Base-by-base conservation (phyloP, 2,329 filamentous ascomycete species). In the Sclerotinia borealis region DNA sequence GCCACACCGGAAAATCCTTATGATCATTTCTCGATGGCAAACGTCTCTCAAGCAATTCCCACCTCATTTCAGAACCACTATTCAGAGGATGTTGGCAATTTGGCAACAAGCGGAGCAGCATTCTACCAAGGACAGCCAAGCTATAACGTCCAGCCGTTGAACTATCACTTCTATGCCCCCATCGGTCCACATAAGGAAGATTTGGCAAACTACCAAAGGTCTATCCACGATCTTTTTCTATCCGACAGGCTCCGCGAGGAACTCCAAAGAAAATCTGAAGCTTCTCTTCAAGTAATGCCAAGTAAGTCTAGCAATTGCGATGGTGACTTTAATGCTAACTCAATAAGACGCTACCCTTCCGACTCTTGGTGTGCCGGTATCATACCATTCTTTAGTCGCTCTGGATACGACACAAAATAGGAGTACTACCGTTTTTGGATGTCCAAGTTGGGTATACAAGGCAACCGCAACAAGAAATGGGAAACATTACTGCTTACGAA, bases 381-480 rank as follows among this genome's bases (percentile, higher is more conserved):
- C 92, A 71, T 98, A 95, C 74, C 93, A 98, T 76, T 96, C 92
- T 4, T 82, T 99, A 13, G 92, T 97, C 10, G 91, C 93, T 4
- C 79, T 99, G 49, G 93, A 98, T 75, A 90, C 88, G 10, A 89
- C 83, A 56, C 86, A 91, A 65, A 85, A 92, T 68, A 93, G 92
- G 75, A 92, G 88, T 68, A 84, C 87, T 4, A 83, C 85, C 15
- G 85, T 90, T 19, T 97, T 97, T 76, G 92, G 92, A 34, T 96
- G 92, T 72, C 86, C 89, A 7, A 96, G 89, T 70, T 98, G 93
- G 92, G 85, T 96, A 0, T 99, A 97, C 79, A 98, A 98, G 78
- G 93, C 93, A 10, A 87, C 89, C 29, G 96, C 92, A 8, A 88
- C 85, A 75, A 95, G 95, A 74, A 93, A 93, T 70, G 95, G 93